Percentiles rank a stretch among this genome's conserved stretches.
These are phyloP conservation scores for Helicostylum pulchrum DNA, from an alignment of 192 early-diverging fungal genomes.

Conservation along the genomic window DNA sequence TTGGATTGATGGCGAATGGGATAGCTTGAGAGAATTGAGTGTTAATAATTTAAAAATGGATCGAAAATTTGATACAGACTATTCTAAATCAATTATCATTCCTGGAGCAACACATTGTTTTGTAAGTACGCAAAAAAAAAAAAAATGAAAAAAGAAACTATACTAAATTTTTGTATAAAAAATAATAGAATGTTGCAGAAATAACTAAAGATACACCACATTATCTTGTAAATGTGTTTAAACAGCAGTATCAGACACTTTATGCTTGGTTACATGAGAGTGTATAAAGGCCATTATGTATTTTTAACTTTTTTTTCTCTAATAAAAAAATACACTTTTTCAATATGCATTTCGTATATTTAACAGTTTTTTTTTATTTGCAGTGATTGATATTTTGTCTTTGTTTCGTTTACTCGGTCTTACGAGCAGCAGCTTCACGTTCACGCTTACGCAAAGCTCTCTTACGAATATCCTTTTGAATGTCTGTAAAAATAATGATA, in stretches of 20 bases:
- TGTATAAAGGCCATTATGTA: too few relatives aligned
- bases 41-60: conserved; percentile 22
- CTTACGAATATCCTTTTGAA: conserved; percentile 67
- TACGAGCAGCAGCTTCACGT: conserved; percentile 51
- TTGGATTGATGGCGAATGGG: conserved; percentile 65
- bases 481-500: conserved; percentile 15
- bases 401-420: neutral
- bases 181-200: neutral
- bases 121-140: neutral
- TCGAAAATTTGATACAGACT: neutral
- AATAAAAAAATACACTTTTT: neutral
- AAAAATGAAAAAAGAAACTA: too few relatives aligned
- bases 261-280: too few relatives aligned
- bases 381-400: neutral
- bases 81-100: neutral
- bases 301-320: too few relatives aligned
- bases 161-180: neutral
- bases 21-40: conserved; percentile 59
- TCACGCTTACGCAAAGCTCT: conserved; percentile 70
- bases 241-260: too few relatives aligned
- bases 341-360: neutral
- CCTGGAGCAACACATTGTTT: neutral
- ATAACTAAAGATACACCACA: too few relatives aligned
- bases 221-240: too few relatives aligned
- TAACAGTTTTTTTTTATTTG: neutral